Conservation (phyloP, 2,329 filamentous ascomycete species). For the Fusarium nematophilum region DNA sequence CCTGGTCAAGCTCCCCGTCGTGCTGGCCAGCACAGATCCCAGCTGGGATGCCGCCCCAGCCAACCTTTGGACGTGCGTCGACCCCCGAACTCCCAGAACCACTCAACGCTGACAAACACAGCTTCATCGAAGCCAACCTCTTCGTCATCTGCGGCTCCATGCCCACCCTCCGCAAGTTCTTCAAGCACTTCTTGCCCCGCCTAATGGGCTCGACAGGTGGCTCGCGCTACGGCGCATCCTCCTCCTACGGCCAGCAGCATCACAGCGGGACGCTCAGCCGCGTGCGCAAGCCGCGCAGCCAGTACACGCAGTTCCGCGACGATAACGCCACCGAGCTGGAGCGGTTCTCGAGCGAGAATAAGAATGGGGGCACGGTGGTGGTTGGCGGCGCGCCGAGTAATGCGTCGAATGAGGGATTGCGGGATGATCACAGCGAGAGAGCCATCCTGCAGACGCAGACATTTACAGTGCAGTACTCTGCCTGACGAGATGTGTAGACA, state of each 20-base stretch:
- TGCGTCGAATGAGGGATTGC: slow-evolving; percentile 1
- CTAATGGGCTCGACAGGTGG: slow-evolving; percentile 33
- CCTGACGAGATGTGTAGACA: too few relatives aligned
- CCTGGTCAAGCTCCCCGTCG: slow-evolving; percentile 38
- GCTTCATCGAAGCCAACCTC: slow-evolving; percentile 53
- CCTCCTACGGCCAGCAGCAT: slow-evolving; percentile 19
- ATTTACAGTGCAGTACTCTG: slow-evolving; percentile 35
- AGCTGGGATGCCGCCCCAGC: slow-evolving; percentile 47
- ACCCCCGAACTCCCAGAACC: slow-evolving; percentile 24
- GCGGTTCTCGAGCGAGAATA: slow-evolving; percentile 14
- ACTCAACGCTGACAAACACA: slow-evolving; percentile 18
- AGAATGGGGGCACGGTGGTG: slow-evolving; percentile 7
- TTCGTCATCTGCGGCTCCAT: slow-evolving; percentile 55
- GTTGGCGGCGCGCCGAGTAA: slow-evolving; percentile 11
- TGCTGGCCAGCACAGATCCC: slow-evolving; percentile 41
- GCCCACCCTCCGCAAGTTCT: slow-evolving; percentile 52
- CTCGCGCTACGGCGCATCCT: slow-evolving; percentile 1
- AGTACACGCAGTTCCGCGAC: slow-evolving; percentile 31
- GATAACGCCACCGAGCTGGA: slow-evolving; percentile 27
- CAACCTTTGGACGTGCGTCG: slow-evolving; percentile 44
- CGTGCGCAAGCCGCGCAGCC: slow-evolving; percentile 25
- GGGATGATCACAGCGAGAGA: slow-evolving; percentile 42
- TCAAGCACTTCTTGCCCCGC: slow-evolving; percentile 47
- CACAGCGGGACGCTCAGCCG: slow-evolving; percentile 20
- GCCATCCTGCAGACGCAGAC: slow-evolving; percentile 43